Base-by-base conservation (phyloP, 2,329 filamentous ascomycete genomes). In the Aureobasidium sp. region DNA sequence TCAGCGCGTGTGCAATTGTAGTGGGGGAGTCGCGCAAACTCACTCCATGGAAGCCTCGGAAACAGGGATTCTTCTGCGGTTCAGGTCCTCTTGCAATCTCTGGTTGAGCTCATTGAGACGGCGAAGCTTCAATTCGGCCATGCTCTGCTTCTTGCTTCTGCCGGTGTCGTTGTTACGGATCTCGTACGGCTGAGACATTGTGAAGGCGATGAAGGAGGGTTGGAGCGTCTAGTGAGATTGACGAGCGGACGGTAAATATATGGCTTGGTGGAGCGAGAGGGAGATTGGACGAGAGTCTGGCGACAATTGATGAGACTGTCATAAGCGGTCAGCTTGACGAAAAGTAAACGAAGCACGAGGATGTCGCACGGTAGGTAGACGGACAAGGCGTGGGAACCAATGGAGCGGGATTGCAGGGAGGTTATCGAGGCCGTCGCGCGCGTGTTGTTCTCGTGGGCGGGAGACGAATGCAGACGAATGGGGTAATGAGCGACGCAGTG, bases 91-190 rank as follows among this genome's bases (percentile, higher is more conserved):
- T 72, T 92, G 90, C 76, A 99, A 81, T 70, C 94, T 88, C 77
- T 91, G 91, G 83, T 97, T 99, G 72, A 99, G 85, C 81, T 99
- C 94, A 65, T 92, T 97, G 77, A 99, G 83, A 67, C 94, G 89
- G 72, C 94, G 88, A 72, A 97, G 86, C 84, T 99, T 99, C 67
- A 99, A 85, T 76, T 99, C 94, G 70, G 93, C 93, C 90, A 99
- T 97, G 75, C 91, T 96, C 81, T 97, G 94, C 83, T 97, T 97
- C 82, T 95, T 97, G 81, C 92, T 96, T 83, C 84, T 86, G 69
- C 82, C 80, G 73, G 86, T 84, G 69, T 84, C 84, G 68, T 83
- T 85, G 64, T 82, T 82, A 75, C 85, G 84, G 70, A 86, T 80
- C 74, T 87, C 85, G 77, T 87, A 88, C 63, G 84, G 80, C 66